Evolutionary conservation across 75 land plant genomes (phyloP).

Genomic region (Gnetum montanum): DNA sequence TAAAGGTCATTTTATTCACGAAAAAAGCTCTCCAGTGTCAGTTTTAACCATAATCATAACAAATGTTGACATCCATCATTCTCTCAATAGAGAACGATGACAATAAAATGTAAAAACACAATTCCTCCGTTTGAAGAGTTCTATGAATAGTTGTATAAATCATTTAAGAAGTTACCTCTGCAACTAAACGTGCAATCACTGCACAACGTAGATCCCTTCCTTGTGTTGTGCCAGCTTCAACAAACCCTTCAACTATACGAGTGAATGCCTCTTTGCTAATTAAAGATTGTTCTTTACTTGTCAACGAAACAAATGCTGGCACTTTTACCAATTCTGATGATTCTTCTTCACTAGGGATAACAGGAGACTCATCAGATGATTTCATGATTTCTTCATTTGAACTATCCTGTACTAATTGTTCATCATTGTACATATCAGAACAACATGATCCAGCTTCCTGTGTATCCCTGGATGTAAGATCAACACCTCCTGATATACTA

Average conservation of each 20-base stretch:
- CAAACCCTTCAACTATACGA: constrained; percentile 53
- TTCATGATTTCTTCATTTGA: constrained; percentile 30
- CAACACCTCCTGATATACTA: constrained; percentile 7
- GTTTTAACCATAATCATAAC: too few relatives aligned
- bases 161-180: too few relatives aligned
- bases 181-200: constrained; percentile 68
- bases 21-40: too few relatives aligned
- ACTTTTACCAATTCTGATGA: constrained; percentile 22
- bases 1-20: too few relatives aligned
- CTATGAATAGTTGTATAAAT: too few relatives aligned
- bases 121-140: too few relatives aligned
- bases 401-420: constrained; percentile 23
- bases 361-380: constrained; percentile 22
- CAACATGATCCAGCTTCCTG: constrained; percentile 6
- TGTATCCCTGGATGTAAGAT: constrained; percentile 14
- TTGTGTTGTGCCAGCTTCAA: constrained; percentile 20
- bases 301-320: constrained; percentile 32
- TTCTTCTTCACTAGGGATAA: constrained; percentile 21
- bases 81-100: too few relatives aligned
- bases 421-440: constrained; percentile 12
- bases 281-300: constrained; percentile 39
- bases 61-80: too few relatives aligned
- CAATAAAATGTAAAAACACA: too few relatives aligned
- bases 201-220: constrained; percentile 35
- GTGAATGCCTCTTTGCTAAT: constrained; percentile 38